Base-by-base conservation (phyloP, 2,329 filamentous ascomycete species). In the Pseudocercospora musae region DNA sequence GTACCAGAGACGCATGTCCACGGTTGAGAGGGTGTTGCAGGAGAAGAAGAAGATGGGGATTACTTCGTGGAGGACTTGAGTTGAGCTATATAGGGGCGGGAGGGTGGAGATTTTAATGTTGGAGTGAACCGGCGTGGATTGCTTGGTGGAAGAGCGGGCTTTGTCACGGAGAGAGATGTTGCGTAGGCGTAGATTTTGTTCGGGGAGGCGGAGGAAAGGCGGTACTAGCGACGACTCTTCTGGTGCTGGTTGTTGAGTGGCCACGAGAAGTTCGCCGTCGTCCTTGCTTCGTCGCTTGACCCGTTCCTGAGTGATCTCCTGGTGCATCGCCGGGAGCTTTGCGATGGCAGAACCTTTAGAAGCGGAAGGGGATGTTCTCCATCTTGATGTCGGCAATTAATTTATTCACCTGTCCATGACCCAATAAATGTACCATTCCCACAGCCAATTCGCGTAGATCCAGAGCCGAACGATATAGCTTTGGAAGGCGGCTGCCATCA, bases 141-240 rank as follows among this genome's bases (percentile, higher is more conserved):
- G 25, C 7, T 29, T 29, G 27, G 27, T 31, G 29, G 29, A 11
- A 10, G 29, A 31, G 10, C 1, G 9, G 25, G 4, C 25, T 50
- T 10, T 7, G 42, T 50, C 21, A 58, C 57, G 15, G 13, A 8
- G 20, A 44, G 20, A 10, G 58, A 53, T n/a, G 33, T 46, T 4
- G 49, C 58, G 48, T 42, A 54, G 23, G 29, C 49, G 20, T 55
- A 60, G 31, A 60, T 60, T 13, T 44, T 60, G 29, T 44, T 60
- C 48, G 9, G 58, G 58, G 6, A 60, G 4, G 40, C 40, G 40
- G 4, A 44, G 15, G 6, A 44, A 44, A 8, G 40, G 40, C 2
- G 40, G 40, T 4, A 31, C n/a, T n/a, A n/a, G 8, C 10, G 29
- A 31, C 2, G 29, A 10, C 29, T 31, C 29, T 31, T 31, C 29